Evolutionary conservation across 352 stramenopile genomes (phyloP).

Genomic region (Thraustotheca clavata): DNA sequence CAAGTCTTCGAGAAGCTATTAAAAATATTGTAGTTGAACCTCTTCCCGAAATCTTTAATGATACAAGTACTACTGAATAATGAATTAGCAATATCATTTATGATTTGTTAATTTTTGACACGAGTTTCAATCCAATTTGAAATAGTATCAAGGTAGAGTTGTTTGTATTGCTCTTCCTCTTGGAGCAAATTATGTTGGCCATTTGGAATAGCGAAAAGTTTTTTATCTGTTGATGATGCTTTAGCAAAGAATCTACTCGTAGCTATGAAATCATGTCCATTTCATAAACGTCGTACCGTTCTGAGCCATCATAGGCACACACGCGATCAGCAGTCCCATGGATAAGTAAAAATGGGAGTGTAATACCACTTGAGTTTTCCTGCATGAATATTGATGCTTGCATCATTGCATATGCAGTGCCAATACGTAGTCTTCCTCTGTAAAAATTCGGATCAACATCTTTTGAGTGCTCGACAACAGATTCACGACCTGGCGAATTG

Average conservation of each 20-base stretch:
- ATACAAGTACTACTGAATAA: too few species aligned
- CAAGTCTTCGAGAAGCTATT: too few species aligned
- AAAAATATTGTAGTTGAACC: too few species aligned
- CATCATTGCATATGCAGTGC: constrained; percentile 59
- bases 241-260: background rate
- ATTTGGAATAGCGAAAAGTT: constrained; percentile 48
- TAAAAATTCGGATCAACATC: constrained; percentile 62
- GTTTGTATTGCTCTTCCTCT: constrained; percentile 50
- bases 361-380: constrained; percentile 45
- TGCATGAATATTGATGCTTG: constrained; percentile 49
- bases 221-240: constrained; percentile 37
- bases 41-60: too few species aligned
- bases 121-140: constrained; percentile 56
- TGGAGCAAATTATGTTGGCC: constrained; percentile 63
- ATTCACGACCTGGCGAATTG: constrained; percentile 49
- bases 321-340: constrained; percentile 58
- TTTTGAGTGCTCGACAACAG: constrained; percentile 45
- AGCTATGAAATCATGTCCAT: background rate
- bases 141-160: constrained; percentile 59
- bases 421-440: constrained; percentile 55
- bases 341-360: constrained; percentile 68
- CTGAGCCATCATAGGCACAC: constrained; percentile 59
- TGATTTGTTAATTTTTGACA: background rate
- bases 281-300: constrained; percentile 36
- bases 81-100: too few species aligned